A percentile compares a stretch with the other conserved stretches of the same genome.
Evolutionary conservation across 139 green algal genomes (phyloP).

Genomic region (Limnomonas spitsbergensis): DNA sequence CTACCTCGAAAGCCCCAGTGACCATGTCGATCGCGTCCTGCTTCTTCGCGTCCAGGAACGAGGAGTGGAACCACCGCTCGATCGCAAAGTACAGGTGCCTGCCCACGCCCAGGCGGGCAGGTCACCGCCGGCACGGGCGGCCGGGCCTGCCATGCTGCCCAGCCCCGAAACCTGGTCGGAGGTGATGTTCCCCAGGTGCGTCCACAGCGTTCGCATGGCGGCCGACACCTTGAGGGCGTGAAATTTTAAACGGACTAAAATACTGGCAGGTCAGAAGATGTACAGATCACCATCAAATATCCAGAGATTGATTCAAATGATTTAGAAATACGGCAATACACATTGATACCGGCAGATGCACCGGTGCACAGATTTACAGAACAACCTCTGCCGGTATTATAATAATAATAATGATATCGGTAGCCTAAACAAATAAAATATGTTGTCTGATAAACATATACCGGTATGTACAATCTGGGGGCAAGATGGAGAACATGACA

Average conservation of each 20-base stretch:
- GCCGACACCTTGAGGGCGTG: neutral
- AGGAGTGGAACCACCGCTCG: slow-evolving; percentile 1
- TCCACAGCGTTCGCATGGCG: slow-evolving; percentile 4
- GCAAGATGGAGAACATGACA: too few species aligned
- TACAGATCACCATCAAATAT: neutral
- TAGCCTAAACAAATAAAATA: too few species aligned
- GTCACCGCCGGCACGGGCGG: neutral
- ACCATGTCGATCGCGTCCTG: slow-evolving; percentile 19
- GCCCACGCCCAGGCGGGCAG: neutral
- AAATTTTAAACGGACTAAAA: neutral
- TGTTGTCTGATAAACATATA: too few species aligned
- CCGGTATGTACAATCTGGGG: too few species aligned
- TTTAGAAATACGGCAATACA: too few species aligned
- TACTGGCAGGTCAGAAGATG: neutral
- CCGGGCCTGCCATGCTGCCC: neutral
- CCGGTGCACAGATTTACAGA: neutral
- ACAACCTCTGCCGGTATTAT: neutral
- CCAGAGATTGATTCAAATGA: neutral
- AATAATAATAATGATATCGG: neutral
- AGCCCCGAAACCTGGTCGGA: neutral
- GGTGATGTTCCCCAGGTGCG: slow-evolving; percentile 3
- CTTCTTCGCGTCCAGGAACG: slow-evolving; percentile 12
- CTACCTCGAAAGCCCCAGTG: neutral
- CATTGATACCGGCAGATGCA: too few species aligned
- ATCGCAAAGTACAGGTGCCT: neutral